Conservation (phyloP, 2,329 filamentous ascomycete species). For the Chalaropsis ovoidea region DNA sequence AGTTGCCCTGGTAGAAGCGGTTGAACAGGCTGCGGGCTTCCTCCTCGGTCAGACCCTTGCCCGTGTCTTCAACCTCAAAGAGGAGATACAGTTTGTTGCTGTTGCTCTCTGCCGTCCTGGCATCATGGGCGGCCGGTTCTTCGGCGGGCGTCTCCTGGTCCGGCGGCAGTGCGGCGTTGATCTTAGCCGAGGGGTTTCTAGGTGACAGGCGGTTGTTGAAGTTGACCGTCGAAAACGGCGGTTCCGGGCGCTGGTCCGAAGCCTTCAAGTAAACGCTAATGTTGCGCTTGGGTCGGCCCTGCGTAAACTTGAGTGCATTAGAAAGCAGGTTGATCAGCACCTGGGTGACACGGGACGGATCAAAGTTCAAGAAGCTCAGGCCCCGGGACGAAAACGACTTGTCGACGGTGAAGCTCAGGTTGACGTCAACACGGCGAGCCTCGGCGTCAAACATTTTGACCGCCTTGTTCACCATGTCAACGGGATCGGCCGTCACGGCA, state of each 20-base stretch:
- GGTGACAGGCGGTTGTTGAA: conserved; percentile 41
- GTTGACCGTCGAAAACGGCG: conserved; percentile 41
- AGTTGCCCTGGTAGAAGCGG: conserved; percentile 67
- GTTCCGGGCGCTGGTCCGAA: conserved; percentile 34
- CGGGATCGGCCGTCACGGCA: conserved; percentile 57
- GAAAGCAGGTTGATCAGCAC: conserved; percentile 72
- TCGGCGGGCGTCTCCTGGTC: not conserved
- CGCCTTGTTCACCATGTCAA: conserved; percentile 55
- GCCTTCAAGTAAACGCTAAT: conserved; percentile 43
- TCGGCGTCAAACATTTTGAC: conserved; percentile 73
- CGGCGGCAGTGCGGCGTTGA: not conserved
- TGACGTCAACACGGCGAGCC: conserved; percentile 57
- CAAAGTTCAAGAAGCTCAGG: conserved; percentile 57
- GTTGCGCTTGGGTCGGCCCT: conserved; percentile 48
- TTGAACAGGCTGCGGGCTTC: conserved; percentile 69
- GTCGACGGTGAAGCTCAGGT: conserved; percentile 54
- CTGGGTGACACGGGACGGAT: conserved; percentile 65
- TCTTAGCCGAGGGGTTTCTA: conserved; percentile 31
- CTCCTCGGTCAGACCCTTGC: conserved; percentile 58
- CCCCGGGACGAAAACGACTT: conserved; percentile 47
- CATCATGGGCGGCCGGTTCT: not conserved
- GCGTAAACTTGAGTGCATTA: conserved; percentile 76
- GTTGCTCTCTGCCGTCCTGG: not conserved
- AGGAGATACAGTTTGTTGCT: conserved; percentile 47
- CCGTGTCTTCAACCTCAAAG: conserved; percentile 68